These are phyloP conservation scores for Metarhizium sp. DNA, from an alignment of 2,329 filamentous ascomycete species.

Conservation along the genomic window DNA sequence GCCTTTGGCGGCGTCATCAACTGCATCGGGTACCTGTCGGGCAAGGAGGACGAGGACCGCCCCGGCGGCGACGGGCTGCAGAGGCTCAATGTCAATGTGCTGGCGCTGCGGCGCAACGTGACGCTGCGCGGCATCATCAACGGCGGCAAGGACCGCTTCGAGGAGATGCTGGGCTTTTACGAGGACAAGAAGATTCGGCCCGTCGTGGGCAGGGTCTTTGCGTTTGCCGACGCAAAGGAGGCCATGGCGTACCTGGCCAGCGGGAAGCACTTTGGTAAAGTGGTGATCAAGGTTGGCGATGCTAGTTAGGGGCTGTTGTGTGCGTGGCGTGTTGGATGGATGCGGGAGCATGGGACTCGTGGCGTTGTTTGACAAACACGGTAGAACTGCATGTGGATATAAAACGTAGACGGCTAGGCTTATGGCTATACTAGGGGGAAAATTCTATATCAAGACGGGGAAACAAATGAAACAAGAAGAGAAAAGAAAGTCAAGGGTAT, in stretches of 20 bases:
- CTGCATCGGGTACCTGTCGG: conserved; percentile 39
- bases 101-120: conserved; percentile 35
- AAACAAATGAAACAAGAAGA: too few species aligned
- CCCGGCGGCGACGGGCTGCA: conserved; percentile 25
- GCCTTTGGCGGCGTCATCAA: conserved; percentile 46
- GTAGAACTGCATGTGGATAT: too few species aligned
- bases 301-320: too few species aligned
- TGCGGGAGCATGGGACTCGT: too few species aligned
- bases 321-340: too few species aligned
- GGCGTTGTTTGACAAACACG: too few species aligned
- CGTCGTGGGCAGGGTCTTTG: conserved; percentile 38
- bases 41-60: conserved; percentile 40
- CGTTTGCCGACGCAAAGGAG: conserved; percentile 34
- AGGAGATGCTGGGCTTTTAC: conserved; percentile 43
- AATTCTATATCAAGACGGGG: too few species aligned
- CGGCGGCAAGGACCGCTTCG: conserved; percentile 43
- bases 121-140: conserved; percentile 49
- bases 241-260: conserved; percentile 43
- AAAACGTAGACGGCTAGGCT: too few species aligned
- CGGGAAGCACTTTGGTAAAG: conserved; percentile 49
- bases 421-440: too few species aligned
- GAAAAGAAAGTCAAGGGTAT: too few species aligned
- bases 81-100: conserved; percentile 50
- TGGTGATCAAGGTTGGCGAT: conserved; percentile 33
- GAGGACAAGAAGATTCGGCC: conserved; percentile 33